Percentiles rank a stretch among this genome's conserved stretches.
phyloP scores from a whole-genome alignment of 306 rosid species.

The Rosa rugosa region DNA sequence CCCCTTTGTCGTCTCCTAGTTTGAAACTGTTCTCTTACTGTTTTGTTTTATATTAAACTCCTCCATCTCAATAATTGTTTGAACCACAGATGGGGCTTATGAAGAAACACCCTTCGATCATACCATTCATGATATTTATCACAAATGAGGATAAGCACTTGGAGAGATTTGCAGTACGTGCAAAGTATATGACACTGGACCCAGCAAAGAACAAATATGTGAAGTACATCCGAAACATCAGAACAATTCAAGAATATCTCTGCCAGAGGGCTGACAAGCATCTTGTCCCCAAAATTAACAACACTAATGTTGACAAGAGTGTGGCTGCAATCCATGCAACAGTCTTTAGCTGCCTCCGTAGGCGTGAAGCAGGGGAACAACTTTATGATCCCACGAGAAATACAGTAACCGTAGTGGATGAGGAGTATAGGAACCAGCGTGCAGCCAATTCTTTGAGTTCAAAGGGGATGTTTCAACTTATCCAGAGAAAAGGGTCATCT shows the following conservation, averaged over 20 bases:
- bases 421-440: slow-evolving; percentile 91
- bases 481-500: slow-evolving; percentile 89
- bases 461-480: slow-evolving; percentile 94
- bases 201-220: slow-evolving; percentile 96
- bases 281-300: slow-evolving; percentile 96
- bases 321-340: slow-evolving; percentile 99
- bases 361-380: slow-evolving; percentile 83
- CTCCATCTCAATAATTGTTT: slow-evolving; percentile 14
- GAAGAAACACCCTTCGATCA: slow-evolving; percentile 94
- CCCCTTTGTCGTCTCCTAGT: slow-evolving; percentile 9
- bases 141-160: slow-evolving; percentile 90
- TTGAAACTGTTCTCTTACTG: background rate
- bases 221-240: slow-evolving; percentile 89
- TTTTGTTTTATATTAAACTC: slow-evolving; percentile 5
- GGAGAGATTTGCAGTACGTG: slow-evolving; percentile 99
- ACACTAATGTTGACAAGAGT: slow-evolving; percentile 96
- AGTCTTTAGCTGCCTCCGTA: slow-evolving; percentile 89
- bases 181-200: slow-evolving; percentile 94
- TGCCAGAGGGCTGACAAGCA: slow-evolving; percentile 97
- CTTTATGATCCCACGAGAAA: slow-evolving; percentile 73
- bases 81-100: slow-evolving; percentile 88
- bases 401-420: slow-evolving; percentile 76
- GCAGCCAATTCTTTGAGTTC: slow-evolving; percentile 86
- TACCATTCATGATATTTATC: slow-evolving; percentile 94
- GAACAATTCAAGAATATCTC: slow-evolving; percentile 95